Conservation (phyloP, 2,329 filamentous ascomycete genomes). For the Talaromyces sp. region DNA sequence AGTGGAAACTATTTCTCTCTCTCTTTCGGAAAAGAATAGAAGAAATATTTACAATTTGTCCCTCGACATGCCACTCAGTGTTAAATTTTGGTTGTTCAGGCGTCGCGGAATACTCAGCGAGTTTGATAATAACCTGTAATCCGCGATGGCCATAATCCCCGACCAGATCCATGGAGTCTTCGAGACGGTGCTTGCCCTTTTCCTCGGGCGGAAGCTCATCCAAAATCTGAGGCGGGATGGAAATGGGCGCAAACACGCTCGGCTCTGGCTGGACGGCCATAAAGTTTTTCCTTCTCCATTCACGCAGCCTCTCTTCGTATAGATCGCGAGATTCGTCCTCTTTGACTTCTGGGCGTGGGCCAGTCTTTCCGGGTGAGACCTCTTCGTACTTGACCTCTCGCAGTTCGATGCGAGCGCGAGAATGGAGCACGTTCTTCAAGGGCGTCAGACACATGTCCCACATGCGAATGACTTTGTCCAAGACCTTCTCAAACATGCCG, state of each 20-base stretch:
- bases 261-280: slow-evolving; percentile 24
- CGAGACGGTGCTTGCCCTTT: slow-evolving; percentile 22
- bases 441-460: slow-evolving; percentile 27
- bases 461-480: slow-evolving; percentile 25
- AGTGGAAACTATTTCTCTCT: background rate
- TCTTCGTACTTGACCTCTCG: slow-evolving; percentile 25
- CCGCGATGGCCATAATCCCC: slow-evolving; percentile 38
- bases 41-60: slow-evolving; percentile 30
- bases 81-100: slow-evolving; percentile 54
- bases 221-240: slow-evolving; percentile 26
- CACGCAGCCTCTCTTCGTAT: slow-evolving; percentile 20
- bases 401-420: slow-evolving; percentile 27
- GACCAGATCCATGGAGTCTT: slow-evolving; percentile 25
- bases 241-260: slow-evolving; percentile 25
- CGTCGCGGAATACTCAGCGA: slow-evolving; percentile 56
- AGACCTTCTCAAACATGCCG: slow-evolving; percentile 31
- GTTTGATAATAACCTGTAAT: slow-evolving; percentile 61
- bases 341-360: slow-evolving; percentile 10
- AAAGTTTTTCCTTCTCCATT: slow-evolving; percentile 22
- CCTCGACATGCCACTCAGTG: slow-evolving; percentile 47
- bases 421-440: slow-evolving; percentile 28
- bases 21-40: background rate
- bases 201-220: slow-evolving; percentile 21
- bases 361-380: slow-evolving; percentile 12
- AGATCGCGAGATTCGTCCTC: slow-evolving; percentile 18